A percentile compares a stretch with the other conserved stretches of the same genome.
These are phyloP conservation scores for Termitomyces sp. DNA, from an alignment of 768 basidiomycete genomes.

Conservation along the genomic window DNA sequence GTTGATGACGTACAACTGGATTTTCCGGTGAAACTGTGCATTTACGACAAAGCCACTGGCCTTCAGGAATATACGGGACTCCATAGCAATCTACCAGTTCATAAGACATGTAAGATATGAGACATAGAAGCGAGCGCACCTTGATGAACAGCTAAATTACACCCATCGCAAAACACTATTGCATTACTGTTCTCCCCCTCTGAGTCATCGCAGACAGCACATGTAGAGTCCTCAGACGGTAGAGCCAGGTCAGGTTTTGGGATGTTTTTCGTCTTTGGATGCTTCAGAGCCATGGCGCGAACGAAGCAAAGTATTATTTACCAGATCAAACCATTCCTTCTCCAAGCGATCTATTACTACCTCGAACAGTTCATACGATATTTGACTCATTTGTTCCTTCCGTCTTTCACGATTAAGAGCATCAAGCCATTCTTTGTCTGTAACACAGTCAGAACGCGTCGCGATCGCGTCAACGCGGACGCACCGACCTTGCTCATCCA, in stretches of 20 bases:
- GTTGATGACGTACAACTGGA: conserved; percentile 66
- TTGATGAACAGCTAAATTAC: conserved; percentile 99
- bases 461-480: conserved; percentile 2
- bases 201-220: conserved; percentile 95
- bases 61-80: conserved; percentile 98
- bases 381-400: conserved; percentile 62
- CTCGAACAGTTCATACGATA: conserved; percentile 87
- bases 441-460: conserved; percentile 1
- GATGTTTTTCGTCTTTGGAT: conserved; percentile 78
- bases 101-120: neutral
- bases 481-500: conserved; percentile 91
- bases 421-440: conserved; percentile 96
- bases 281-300: neutral
- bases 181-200: conserved; percentile 99
- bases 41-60: conserved; percentile 98
- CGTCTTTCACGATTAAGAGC: conserved; percentile 74
- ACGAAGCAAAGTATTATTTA: conserved; percentile 28
- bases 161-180: conserved; percentile 98
- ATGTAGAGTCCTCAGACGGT: conserved; percentile 93
- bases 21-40: conserved; percentile 97
- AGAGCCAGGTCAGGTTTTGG: conserved; percentile 84
- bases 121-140: conserved; percentile 40
- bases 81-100: conserved; percentile 83
- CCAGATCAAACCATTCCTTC: conserved; percentile 98
- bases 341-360: conserved; percentile 96